Base-by-base conservation (phyloP, 805 yeast species). In the Teunomyces atbi region DNA sequence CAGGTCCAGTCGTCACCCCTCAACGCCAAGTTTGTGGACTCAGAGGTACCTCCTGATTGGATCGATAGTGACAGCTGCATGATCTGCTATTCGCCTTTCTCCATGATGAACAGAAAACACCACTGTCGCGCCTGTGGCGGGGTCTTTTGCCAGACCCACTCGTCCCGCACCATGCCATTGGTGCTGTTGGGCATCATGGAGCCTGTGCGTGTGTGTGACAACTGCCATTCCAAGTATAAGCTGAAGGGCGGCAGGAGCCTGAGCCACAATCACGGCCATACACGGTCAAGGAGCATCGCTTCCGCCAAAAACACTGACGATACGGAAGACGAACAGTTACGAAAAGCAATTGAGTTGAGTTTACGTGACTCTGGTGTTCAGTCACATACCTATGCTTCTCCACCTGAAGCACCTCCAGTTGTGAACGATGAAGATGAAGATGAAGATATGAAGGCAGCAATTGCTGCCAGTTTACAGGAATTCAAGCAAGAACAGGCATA, bases 101-200 rank as follows among this genome's bases (percentile, higher is more conserved):
- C 94, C 1, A 77, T 92, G 61, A 70, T 91, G 49, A 90, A 88
- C 62, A 77, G 99, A 59, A 90, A 92, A 62, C 99, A 94, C 64
- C 99, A 94, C 66, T 94, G 99, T 65, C 78, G 99, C 44, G 86
- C 96, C 44, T 94, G 99, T 68, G 99, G 99, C 19, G 97, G 97
- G 3, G 96, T 89, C 0, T 92, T 78, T 60, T 84, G 96, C 64
- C 91, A 87, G 53, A 77, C 80, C 5, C 96, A 95, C 65, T 89
- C 97, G n/a, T 71, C 84, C 1, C 81, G 87, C 54, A 73, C 65
- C 41, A 71, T 83, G 28, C 83, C 91, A 7, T 70, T 94, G 46
- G 92, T 95, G 0, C 84, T 85, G 39, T 74, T 89, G 42, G 99
- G 99, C 0, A 89, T 94, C 34, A 79, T 81, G 52, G 89, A 86